phyloP scores from a whole-genome alignment of 192 early-diverging fungal species.

The Pilobolus umbonatus region DNA sequence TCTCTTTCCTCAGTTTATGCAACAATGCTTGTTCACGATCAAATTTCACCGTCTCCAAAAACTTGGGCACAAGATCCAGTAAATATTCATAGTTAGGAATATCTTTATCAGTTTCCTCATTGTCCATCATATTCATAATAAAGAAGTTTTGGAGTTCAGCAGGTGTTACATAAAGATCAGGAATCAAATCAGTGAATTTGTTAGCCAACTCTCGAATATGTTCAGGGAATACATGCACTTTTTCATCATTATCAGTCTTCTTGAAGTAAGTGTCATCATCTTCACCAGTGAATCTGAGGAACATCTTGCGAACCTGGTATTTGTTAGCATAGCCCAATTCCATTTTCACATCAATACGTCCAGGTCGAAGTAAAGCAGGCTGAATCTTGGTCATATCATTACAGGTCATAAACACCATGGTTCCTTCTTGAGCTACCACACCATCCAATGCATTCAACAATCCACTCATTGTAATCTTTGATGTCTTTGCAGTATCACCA shows the following conservation, averaged over 20 bases:
- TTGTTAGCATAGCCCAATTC: slow-evolving; percentile 44
- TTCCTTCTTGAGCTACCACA: slow-evolving; percentile 46
- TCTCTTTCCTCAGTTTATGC: slow-evolving; percentile 14
- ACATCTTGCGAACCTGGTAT: slow-evolving; percentile 40
- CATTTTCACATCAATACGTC: slow-evolving; percentile 48
- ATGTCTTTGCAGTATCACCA: slow-evolving; percentile 10
- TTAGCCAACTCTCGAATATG: neutral
- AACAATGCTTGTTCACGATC: slow-evolving; percentile 25
- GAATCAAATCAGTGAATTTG: slow-evolving; percentile 15
- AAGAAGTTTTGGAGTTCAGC: slow-evolving; percentile 33
- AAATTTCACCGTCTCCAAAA: slow-evolving; percentile 17
- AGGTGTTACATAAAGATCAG: slow-evolving; percentile 16
- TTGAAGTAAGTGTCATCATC: neutral
- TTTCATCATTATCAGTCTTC: neutral
- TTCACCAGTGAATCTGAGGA: slow-evolving; percentile 20
- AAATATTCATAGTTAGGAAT: neutral
- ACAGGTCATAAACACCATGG: slow-evolving; percentile 48
- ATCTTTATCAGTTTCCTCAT: neutral
- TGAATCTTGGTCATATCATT: slow-evolving; percentile 42
- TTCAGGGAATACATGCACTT: neutral
- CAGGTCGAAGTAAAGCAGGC: slow-evolving; percentile 50
- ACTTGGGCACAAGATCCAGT: slow-evolving; percentile 10
- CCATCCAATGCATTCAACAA: slow-evolving; percentile 50
- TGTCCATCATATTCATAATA: slow-evolving; percentile 16
- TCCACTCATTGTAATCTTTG: slow-evolving; percentile 34